These are phyloP conservation scores for Malassezia vespertilionis DNA, from an alignment of 1,284 basidiomycete species.

Conservation along the genomic window DNA sequence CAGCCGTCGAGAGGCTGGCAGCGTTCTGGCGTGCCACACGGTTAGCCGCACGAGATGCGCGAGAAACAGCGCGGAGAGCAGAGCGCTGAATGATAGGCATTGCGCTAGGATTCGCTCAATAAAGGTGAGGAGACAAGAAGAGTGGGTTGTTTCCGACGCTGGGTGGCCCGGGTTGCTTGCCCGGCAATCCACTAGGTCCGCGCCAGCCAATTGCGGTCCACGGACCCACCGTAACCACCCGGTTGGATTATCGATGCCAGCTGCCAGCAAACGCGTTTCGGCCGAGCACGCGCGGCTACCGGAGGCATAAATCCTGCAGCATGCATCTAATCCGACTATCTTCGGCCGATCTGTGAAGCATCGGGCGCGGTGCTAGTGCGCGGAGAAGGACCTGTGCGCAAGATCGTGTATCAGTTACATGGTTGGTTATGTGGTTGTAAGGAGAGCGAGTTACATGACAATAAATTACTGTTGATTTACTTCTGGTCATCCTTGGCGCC, in stretches of 20 bases:
- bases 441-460: too few species aligned
- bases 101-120: slow-evolving; percentile 17
- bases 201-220: slow-evolving; percentile 18
- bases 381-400: neutral
- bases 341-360: too few species aligned
- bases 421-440: too few species aligned
- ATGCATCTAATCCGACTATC: too few species aligned
- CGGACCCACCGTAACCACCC: slow-evolving; percentile 17
- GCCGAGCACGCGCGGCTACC: slow-evolving; percentile 12
- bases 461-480: too few species aligned
- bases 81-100: slow-evolving; percentile 37
- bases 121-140: slow-evolving; percentile 18
- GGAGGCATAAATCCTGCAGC: too few species aligned
- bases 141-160: slow-evolving; percentile 1
- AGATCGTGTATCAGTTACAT: neutral
- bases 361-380: too few species aligned
- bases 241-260: neutral
- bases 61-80: slow-evolving; percentile 34
- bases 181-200: slow-evolving; percentile 5
- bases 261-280: slow-evolving; percentile 17
- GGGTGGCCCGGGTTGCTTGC: slow-evolving; percentile 17
- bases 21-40: slow-evolving; percentile 29
- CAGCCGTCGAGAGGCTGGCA: slow-evolving; percentile 30
- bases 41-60: slow-evolving; percentile 25
- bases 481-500: neutral